Evolutionary conservation across 2,329 filamentous ascomycete genomes (phyloP).

Genomic region (Arthrobotrys pseudoclavata): DNA sequence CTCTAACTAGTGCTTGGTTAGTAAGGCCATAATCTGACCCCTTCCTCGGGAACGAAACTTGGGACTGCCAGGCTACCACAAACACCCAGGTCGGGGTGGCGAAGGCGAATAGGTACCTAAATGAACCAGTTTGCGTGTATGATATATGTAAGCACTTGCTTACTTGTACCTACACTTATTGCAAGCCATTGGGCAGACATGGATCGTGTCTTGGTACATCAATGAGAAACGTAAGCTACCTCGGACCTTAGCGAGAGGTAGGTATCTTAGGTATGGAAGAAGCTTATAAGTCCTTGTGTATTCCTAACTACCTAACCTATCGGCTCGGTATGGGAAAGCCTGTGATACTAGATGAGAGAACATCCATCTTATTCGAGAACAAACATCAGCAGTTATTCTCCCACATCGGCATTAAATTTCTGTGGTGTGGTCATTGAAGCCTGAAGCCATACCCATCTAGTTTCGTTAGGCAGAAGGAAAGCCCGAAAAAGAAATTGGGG

Average conservation of each 20-base stretch:
- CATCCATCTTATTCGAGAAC: too few relatives aligned
- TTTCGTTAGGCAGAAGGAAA: constrained; percentile 16
- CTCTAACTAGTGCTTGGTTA: neutral
- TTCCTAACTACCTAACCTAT: too few relatives aligned
- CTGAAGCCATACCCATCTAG: neutral
- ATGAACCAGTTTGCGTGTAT: neutral
- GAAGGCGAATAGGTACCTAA: constrained; percentile 29
- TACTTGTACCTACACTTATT: neutral
- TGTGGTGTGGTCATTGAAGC: neutral
- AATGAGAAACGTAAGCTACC: too few relatives aligned
- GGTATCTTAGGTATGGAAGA: too few relatives aligned
- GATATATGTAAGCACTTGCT: neutral
- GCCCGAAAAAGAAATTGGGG: constrained; percentile 2
- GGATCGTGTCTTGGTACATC: too few relatives aligned
- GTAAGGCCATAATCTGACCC: constrained; percentile 23
- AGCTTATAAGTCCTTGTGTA: too few relatives aligned
- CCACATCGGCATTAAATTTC: neutral
- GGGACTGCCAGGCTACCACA: constrained; percentile 37
- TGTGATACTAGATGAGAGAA: too few relatives aligned
- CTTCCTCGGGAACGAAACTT: constrained; percentile 7
- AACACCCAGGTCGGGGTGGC: constrained; percentile 13
- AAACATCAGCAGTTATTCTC: neutral
- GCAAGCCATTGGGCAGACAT: too few relatives aligned
- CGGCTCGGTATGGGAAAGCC: too few relatives aligned
- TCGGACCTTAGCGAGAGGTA: too few relatives aligned